These are phyloP conservation scores for Didymella sp. DNA, from an alignment of 2,329 filamentous ascomycete species.

Conservation along the genomic window DNA sequence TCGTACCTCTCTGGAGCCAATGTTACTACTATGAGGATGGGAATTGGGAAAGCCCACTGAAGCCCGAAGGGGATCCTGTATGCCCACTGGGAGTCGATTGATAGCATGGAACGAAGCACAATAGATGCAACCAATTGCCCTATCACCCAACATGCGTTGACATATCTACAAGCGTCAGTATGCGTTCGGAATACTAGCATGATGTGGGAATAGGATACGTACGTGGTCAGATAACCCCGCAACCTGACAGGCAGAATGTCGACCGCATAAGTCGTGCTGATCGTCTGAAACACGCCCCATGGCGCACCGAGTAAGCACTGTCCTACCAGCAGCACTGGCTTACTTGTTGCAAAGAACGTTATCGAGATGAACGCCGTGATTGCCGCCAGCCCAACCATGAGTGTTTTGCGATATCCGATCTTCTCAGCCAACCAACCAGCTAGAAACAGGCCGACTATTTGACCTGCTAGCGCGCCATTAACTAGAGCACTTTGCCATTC, in stretches of 20 bases:
- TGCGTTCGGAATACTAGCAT: neutral
- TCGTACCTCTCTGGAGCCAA: conserved; percentile 67
- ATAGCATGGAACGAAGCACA: conserved; percentile 69
- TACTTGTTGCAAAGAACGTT: conserved; percentile 27
- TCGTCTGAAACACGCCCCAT: conserved; percentile 51
- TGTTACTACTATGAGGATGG: conserved; percentile 66
- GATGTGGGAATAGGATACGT: conserved; percentile 40
- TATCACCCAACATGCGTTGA: conserved; percentile 30
- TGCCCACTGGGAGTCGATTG: conserved; percentile 65
- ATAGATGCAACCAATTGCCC: conserved; percentile 73
- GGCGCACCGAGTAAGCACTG: conserved; percentile 39
- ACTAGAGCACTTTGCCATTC: conserved; percentile 52
- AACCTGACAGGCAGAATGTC: conserved; percentile 72
- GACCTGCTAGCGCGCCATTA: conserved; percentile 52
- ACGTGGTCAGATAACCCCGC: conserved; percentile 62
- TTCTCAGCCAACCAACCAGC: conserved; percentile 51
- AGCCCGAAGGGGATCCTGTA: conserved; percentile 69
- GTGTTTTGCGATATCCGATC: conserved; percentile 41
- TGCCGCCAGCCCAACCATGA: conserved; percentile 21
- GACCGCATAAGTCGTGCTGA: conserved; percentile 54
- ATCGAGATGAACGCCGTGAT: conserved; percentile 22
- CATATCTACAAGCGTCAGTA: conserved; percentile 31
- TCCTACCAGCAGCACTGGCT: conserved; percentile 20
- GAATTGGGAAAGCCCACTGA: conserved; percentile 62
- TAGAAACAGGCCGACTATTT: conserved; percentile 50